Evolutionary conservation across 2,329 filamentous ascomycete species (phyloP).

Genomic region (Aspergillus costaricaensis): DNA sequence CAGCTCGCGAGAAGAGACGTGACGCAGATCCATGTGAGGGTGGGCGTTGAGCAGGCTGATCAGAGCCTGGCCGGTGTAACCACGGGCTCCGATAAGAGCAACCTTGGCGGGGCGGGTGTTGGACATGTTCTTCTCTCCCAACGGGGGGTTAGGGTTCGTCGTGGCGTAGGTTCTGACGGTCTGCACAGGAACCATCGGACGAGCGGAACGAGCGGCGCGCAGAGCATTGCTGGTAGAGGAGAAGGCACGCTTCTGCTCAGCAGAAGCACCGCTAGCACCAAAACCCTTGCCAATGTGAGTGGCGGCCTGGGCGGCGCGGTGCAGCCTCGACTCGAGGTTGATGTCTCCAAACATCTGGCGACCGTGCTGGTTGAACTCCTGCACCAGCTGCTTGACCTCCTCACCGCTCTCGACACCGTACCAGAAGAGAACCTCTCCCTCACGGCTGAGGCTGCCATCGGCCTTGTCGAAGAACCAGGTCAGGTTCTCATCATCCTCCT

Average conservation of each 20-base stretch:
- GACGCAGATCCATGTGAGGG: conserved; percentile 82
- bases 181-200: conserved; percentile 32
- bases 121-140: conserved; percentile 83
- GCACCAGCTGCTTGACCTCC: conserved; percentile 79
- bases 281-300: conserved; percentile 55
- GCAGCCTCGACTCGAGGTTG: conserved; percentile 83
- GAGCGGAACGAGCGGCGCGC: conserved; percentile 36
- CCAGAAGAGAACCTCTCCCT: conserved; percentile 93
- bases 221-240: conserved; percentile 57
- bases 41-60: conserved; percentile 85
- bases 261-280: conserved; percentile 48
- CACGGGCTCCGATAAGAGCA: conserved; percentile 85
- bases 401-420: conserved; percentile 82
- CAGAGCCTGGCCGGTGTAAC: conserved; percentile 90
- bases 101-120: conserved; percentile 77
- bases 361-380: conserved; percentile 80
- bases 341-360: conserved; percentile 85
- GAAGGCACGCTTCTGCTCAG: conserved; percentile 67
- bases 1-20: conserved; percentile 92
- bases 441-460: conserved; percentile 82
- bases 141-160: conserved; percentile 82
- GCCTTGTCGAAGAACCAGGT: conserved; percentile 99
- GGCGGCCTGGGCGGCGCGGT: conserved; percentile 72
- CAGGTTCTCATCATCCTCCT: conserved; percentile 91
- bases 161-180: conserved; percentile 44